These are phyloP conservation scores for Lenwebbia sp. DNA, from an alignment of 345 rosid genomes.

Conservation along the genomic window DNA sequence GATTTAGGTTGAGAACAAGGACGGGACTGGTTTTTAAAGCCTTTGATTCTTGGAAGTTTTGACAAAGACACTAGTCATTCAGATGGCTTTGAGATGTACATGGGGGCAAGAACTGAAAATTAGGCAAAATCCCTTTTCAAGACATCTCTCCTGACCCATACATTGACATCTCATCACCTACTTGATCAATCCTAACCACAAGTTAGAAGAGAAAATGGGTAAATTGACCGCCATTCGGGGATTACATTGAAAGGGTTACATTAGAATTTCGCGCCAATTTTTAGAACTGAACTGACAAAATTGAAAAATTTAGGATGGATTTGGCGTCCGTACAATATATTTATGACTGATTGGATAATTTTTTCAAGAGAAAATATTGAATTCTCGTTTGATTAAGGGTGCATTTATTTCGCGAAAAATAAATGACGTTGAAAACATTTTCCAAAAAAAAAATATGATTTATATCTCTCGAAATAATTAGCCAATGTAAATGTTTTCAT, in stretches of 20 bases:
- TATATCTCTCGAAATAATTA: too few species aligned
- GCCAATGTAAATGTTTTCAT: too few species aligned
- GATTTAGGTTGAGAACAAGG: background rate
- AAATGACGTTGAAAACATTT: too few species aligned
- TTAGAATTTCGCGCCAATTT: rapidly evolving
- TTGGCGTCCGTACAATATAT: rapidly evolving
- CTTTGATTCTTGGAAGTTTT: background rate
- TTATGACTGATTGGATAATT: background rate
- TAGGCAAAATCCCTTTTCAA: background rate
- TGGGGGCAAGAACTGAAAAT: background rate
- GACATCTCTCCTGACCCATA: background rate
- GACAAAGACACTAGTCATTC: background rate
- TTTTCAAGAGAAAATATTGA: background rate
- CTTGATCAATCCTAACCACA: background rate
- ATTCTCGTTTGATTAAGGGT: background rate
- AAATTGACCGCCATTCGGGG: background rate
- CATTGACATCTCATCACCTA: background rate
- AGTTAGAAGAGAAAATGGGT: background rate
- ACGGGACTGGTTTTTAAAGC: background rate
- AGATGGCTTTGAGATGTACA: background rate
- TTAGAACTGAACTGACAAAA: background rate
- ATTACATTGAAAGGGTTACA: background rate
- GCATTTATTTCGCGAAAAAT: too few species aligned
- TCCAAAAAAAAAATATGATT: too few species aligned
- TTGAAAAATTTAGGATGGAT: rapidly evolving